Conservation (phyloP, 192 early-diverging fungal genomes). For the Dissophora ornata region DNA sequence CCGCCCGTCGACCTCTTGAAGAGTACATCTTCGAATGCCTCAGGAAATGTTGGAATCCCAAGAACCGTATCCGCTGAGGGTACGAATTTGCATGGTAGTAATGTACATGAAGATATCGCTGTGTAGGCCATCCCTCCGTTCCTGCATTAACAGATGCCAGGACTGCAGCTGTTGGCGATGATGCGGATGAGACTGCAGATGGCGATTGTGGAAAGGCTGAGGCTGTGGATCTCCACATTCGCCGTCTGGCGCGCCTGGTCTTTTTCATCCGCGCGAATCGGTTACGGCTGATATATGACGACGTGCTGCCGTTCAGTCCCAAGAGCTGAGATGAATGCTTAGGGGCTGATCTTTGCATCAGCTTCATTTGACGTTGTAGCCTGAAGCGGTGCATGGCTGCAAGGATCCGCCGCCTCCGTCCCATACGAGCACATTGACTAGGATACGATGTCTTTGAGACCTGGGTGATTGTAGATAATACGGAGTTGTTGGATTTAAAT, state of each 20-base stretch:
- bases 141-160: no score
- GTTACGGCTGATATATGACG: not conserved
- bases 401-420: constrained; percentile 6
- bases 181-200: not conserved
- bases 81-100: constrained; percentile 6
- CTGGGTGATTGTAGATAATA: not conserved
- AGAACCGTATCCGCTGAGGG: constrained; percentile 11
- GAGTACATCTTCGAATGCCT: constrained; percentile 1
- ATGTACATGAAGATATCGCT: constrained; percentile 34
- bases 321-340: constrained; percentile 20
- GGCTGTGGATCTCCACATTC: not conserved
- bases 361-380: constrained; percentile 2
- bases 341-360: constrained; percentile 11
- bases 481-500: not conserved
- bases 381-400: constrained; percentile 16
- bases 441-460: not conserved
- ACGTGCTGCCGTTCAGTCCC: not conserved
- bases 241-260: not conserved
- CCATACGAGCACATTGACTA: not conserved
- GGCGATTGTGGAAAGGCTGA: not conserved
- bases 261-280: not conserved
- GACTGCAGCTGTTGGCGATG: not conserved
- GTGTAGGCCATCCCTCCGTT: no score
- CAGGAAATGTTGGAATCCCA: constrained; percentile 33
- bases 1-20: constrained; percentile 2